phyloP scores from a whole-genome alignment of 2,329 filamentous ascomycete species.

The Penicillium oxalicum region DNA sequence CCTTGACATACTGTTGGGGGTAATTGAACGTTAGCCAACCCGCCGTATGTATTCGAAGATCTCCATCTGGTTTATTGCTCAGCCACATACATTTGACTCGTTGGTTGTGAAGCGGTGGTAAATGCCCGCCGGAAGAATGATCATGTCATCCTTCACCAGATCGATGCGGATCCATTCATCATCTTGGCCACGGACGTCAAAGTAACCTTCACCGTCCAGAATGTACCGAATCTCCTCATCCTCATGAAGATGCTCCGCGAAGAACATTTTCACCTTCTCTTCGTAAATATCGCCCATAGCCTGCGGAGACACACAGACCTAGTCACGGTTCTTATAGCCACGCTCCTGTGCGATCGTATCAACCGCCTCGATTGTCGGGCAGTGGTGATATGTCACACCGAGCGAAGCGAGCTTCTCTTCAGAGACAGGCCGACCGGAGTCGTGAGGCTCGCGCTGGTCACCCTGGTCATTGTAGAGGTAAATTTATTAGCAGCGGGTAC shows the following conservation, averaged over 20 bases:
- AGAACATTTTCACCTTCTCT: slow-evolving; percentile 88
- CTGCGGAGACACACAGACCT: slow-evolving; percentile 79
- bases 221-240: slow-evolving; percentile 98
- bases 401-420: slow-evolving; percentile 62
- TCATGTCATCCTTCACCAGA: slow-evolving; percentile 79
- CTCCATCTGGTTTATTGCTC: not conserved
- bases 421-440: slow-evolving; percentile 68
- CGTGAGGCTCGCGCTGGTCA: slow-evolving; percentile 87
- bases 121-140: slow-evolving; percentile 89
- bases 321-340: slow-evolving; percentile 89
- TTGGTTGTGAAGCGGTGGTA: slow-evolving; percentile 98
- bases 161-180: slow-evolving; percentile 87
- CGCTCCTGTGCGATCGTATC: slow-evolving; percentile 68
- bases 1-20: slow-evolving; percentile 71
- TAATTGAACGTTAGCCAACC: too few species aligned
- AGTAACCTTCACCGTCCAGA: slow-evolving; percentile 79
- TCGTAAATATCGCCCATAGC: slow-evolving; percentile 86
- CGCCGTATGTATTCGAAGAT: too few species aligned
- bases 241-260: slow-evolving; percentile 92
- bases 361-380: slow-evolving; percentile 60
- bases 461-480: slow-evolving; percentile 50
- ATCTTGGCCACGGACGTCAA: slow-evolving; percentile 76
- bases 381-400: slow-evolving; percentile 73
- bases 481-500: slow-evolving; percentile 4
- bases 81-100: slow-evolving; percentile 68